Evolutionary conservation across 148 eudicot genomes (phyloP).

Genomic region (Spergularia marina): DNA sequence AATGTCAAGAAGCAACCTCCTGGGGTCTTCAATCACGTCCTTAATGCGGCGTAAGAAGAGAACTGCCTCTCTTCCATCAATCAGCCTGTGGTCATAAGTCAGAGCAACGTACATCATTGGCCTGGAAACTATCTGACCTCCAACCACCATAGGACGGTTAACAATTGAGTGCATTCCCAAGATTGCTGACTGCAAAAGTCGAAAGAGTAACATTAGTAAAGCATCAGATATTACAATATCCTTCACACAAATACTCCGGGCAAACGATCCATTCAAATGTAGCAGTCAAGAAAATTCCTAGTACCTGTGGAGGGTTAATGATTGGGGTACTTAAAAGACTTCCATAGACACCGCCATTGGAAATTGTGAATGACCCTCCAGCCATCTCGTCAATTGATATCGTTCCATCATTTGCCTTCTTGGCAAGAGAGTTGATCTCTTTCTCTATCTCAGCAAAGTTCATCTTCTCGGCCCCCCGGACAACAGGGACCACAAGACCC

Average conservation of each 20-base stretch:
- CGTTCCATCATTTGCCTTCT: conserved; percentile 77
- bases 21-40: conserved; percentile 94
- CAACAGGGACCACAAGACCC: conserved; percentile 97
- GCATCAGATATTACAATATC: not conserved
- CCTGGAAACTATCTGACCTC: conserved; percentile 65
- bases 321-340: conserved; percentile 86
- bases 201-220: not conserved
- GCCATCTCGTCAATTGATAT: conserved; percentile 97
- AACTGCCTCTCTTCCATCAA: conserved; percentile 98
- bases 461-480: conserved; percentile 75
- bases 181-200: conserved; percentile 43
- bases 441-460: conserved; percentile 94
- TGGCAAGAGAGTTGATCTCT: conserved; percentile 79
- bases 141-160: conserved; percentile 54
- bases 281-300: not conserved
- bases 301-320: conserved; percentile 90
- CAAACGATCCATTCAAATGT: not conserved
- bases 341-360: conserved; percentile 91
- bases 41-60: conserved; percentile 89
- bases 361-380: conserved; percentile 87
- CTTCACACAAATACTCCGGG: not conserved
- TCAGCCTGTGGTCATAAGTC: conserved; percentile 93
- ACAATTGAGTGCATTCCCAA: conserved; percentile 60
- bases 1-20: conserved; percentile 86
- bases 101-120: conserved; percentile 98